phyloP scores from a whole-genome alignment of 257 asterid species.

The Cynanchum wilfordii region DNA sequence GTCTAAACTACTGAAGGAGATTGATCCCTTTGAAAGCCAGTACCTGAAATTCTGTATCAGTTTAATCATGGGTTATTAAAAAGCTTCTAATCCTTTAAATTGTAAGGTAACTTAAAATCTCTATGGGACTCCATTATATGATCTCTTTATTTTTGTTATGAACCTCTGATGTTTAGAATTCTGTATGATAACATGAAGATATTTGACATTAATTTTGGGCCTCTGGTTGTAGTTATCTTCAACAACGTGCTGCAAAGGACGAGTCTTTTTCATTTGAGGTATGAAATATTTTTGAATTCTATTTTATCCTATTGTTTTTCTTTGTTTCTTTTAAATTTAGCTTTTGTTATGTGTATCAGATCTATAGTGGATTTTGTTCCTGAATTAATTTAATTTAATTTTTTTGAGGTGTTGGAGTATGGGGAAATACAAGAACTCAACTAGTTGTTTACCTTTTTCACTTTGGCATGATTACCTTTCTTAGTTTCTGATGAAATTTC shows the following conservation, averaged over 20 bases:
- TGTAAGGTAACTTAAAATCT: neutral
- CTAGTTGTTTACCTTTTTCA: neutral
- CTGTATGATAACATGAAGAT: neutral
- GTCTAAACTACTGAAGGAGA: neutral
- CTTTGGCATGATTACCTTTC: neutral
- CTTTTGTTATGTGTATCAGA: neutral
- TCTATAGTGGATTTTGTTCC: neutral
- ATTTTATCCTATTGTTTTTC: neutral
- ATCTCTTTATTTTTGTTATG: neutral
- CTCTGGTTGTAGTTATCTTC: constrained; percentile 71
- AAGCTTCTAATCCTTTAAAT: neutral
- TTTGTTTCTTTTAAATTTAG: neutral
- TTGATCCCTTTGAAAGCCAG: neutral
- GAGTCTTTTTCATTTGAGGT: constrained; percentile 85
- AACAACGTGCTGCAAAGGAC: constrained; percentile 70
- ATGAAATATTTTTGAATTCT: constrained; percentile 13
- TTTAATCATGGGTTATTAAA: neutral
- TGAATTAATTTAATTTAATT: no score
- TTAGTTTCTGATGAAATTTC: neutral
- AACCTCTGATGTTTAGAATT: neutral
- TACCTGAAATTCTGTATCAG: neutral
- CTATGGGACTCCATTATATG: neutral
- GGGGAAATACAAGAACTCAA: neutral
- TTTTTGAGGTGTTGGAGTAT: neutral
- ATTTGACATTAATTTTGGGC: constrained; percentile 14